Percentiles rank a stretch among this genome's conserved stretches.
phyloP scores from a whole-genome alignment of 2,329 filamentous ascomycete genomes.

The Aureobasidium sp. region DNA sequence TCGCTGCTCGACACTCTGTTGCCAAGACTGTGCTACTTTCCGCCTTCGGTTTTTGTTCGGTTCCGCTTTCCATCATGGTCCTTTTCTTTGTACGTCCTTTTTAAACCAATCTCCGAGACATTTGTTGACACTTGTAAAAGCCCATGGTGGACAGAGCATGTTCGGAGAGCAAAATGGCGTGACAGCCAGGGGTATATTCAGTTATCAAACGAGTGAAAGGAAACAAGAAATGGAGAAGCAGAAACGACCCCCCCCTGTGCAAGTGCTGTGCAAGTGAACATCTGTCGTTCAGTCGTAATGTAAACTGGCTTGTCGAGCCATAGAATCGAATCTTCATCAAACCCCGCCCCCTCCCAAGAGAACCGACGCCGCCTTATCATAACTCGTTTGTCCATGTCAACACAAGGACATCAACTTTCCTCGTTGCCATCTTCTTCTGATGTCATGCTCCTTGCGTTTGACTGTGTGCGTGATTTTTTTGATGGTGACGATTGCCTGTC shows the following conservation, averaged over 20 bases:
- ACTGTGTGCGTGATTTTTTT: slow-evolving; percentile 22
- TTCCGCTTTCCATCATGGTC: slow-evolving; percentile 17
- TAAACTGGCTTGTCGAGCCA: neutral
- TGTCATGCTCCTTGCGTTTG: slow-evolving; percentile 20
- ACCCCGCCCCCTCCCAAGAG: neutral
- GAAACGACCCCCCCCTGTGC: slow-evolving; percentile 13
- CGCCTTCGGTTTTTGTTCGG: slow-evolving; percentile 10
- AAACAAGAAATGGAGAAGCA: neutral
- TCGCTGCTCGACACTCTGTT: neutral
- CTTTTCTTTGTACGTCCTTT: neutral
- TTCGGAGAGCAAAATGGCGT: neutral
- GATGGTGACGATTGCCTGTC: slow-evolving; percentile 18
- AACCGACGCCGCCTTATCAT: slow-evolving; percentile 8
- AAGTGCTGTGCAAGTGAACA: slow-evolving; percentile 1
- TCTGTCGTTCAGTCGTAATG: slow-evolving; percentile 6
- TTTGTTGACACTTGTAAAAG: too few relatives aligned
- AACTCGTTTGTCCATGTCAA: slow-evolving; percentile 2
- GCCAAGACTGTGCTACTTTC: slow-evolving; percentile 8
- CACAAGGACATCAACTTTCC: slow-evolving; percentile 25
- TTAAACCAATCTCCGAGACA: too few relatives aligned
- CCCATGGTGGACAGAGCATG: too few relatives aligned
- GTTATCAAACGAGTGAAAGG: slow-evolving; percentile 18
- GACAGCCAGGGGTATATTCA: slow-evolving; percentile 21
- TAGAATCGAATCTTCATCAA: slow-evolving; percentile 1
- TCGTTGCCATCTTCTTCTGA: slow-evolving; percentile 32